Evolutionary conservation across 805 yeast genomes (phyloP).

Genomic region (Jamesozyma gamospora): DNA sequence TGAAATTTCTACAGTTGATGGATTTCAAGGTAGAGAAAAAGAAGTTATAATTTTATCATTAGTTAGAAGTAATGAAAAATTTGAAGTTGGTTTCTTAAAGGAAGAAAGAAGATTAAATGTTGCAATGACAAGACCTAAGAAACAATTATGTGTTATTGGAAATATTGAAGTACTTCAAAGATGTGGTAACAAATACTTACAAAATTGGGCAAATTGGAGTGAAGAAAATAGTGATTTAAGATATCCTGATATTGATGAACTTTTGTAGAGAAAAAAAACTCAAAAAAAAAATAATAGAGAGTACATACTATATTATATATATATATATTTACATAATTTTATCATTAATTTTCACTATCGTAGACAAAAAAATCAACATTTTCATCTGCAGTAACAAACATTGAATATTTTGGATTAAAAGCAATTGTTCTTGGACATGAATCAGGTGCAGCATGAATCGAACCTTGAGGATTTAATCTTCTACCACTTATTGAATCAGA

Average conservation of each 20-base stretch:
- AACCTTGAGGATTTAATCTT: conserved; percentile 21
- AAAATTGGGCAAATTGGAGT: conserved; percentile 60
- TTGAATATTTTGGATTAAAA: conserved; percentile 34
- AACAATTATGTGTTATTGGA: conserved; percentile 80
- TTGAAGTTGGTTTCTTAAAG: conserved; percentile 71
- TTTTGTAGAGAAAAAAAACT: conserved; percentile 12
- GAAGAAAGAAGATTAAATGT: conserved; percentile 81
- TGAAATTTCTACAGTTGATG: conserved; percentile 87
- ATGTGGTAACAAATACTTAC: conserved; percentile 37
- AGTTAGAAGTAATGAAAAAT: conserved; percentile 66
- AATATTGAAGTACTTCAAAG: conserved; percentile 61
- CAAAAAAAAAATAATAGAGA: neutral
- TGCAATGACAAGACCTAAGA: conserved; percentile 82
- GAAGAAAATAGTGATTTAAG: conserved; percentile 57
- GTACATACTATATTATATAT: neutral
- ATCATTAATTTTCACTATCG: conserved; percentile 11
- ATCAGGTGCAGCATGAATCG: conserved; percentile 25
- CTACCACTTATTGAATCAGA: conserved; percentile 24
- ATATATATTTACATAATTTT: conserved; percentile 1
- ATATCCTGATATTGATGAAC: conserved; percentile 47
- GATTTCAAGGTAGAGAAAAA: conserved; percentile 94
- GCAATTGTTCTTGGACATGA: conserved; percentile 32
- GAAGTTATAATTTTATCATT: conserved; percentile 71
- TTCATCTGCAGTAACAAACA: conserved; percentile 32
- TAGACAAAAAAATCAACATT: conserved; percentile 29